These are phyloP conservation scores for Larix kaempferi DNA, from an alignment of 75 land plant species.

Conservation along the genomic window DNA sequence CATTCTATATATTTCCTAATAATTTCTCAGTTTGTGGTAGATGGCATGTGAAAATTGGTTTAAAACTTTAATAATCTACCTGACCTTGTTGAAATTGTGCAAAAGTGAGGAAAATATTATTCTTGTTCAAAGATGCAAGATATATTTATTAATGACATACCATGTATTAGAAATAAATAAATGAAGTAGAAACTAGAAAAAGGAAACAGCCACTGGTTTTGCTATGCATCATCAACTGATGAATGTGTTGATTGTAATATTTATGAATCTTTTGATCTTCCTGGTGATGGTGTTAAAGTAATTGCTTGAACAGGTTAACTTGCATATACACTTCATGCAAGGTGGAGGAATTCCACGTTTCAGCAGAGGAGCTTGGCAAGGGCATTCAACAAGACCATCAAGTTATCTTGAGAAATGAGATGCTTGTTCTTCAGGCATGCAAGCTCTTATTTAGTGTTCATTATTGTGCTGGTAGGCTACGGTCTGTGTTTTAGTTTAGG, in stretches of 20 bases:
- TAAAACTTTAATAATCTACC: too few species aligned
- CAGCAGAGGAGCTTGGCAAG: slow-evolving; percentile 98
- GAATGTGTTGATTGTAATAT: not conserved
- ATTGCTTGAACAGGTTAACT: slow-evolving; percentile 66
- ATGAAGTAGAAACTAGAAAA: not conserved
- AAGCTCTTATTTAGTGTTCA: slow-evolving; percentile 8
- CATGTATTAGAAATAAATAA: not conserved
- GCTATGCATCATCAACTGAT: not conserved
- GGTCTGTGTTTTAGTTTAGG: not conserved
- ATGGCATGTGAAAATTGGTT: too few species aligned
- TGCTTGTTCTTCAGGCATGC: slow-evolving; percentile 79
- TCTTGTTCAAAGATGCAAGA: not conserved
- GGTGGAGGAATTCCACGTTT: slow-evolving; percentile 96
- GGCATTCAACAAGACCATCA: slow-evolving; percentile 98
- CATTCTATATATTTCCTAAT: not conserved
- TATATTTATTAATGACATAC: not conserved
- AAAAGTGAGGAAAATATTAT: not conserved
- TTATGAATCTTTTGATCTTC: not conserved
- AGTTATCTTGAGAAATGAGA: slow-evolving; percentile 85
- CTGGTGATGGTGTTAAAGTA: not conserved
- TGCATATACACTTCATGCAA: slow-evolving; percentile 97
- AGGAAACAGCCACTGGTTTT: not conserved
- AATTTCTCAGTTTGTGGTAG: not conserved
- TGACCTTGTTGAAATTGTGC: too few species aligned
- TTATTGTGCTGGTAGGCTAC: not conserved